These are phyloP conservation scores for Pichia kudriavzevii DNA, from an alignment of 1,139 yeast genomes.

Conservation along the genomic window DNA sequence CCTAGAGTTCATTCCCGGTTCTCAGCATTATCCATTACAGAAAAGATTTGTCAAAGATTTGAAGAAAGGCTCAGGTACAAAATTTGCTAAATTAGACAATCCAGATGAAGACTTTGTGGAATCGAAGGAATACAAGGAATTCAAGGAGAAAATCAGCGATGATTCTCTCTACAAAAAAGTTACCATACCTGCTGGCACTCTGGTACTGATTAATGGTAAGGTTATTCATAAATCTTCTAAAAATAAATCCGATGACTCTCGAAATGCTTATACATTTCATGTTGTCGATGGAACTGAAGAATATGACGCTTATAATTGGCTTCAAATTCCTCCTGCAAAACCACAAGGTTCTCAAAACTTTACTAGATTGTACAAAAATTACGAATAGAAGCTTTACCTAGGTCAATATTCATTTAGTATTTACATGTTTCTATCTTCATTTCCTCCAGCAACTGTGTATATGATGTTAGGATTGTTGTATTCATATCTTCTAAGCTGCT, in stretches of 20 bases:
- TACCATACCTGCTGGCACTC: conserved; percentile 64
- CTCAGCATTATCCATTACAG: conserved; percentile 56
- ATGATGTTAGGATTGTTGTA: too few species aligned
- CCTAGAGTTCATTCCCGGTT: conserved; percentile 64
- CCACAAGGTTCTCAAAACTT: conserved; percentile 53
- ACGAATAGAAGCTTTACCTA: conserved; percentile 7
- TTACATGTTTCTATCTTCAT: too few species aligned
- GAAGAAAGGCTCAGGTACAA: conserved; percentile 44
- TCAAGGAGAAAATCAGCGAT: conserved; percentile 15
- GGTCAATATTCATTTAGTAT: too few species aligned
- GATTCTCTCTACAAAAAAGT: conserved; percentile 40
- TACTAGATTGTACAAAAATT: conserved; percentile 34
- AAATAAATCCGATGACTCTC: conserved; percentile 46
- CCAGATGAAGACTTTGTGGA: conserved; percentile 18
- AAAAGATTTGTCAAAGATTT: conserved; percentile 57
- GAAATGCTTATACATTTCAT: conserved; percentile 78
- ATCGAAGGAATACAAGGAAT: conserved; percentile 23
- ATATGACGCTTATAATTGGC: conserved; percentile 65
- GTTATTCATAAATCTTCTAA: conserved; percentile 66
- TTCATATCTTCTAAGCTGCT: background rate
- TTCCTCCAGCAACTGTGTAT: too few species aligned
- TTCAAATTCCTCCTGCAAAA: conserved; percentile 58
- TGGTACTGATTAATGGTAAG: conserved; percentile 61
- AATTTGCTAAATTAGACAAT: conserved; percentile 30
- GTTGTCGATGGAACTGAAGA: conserved; percentile 57